Conservation (phyloP, 148 eudicot species). For the Fagopyrum homotropicum region DNA sequence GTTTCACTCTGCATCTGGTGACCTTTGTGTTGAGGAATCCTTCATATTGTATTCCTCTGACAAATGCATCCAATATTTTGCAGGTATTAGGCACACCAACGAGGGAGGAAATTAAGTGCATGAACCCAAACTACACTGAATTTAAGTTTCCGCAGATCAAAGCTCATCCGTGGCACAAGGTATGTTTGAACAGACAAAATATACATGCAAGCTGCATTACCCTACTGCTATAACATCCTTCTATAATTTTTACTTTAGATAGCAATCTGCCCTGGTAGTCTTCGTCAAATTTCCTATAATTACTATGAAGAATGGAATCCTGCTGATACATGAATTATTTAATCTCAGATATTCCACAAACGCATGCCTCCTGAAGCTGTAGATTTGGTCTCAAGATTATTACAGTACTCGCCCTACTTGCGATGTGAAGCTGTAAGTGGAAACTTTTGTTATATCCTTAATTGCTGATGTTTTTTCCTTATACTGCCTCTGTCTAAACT, state of each 20-base stretch:
- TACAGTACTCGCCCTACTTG: slow-evolving; percentile 86
- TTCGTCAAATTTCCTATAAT: neutral
- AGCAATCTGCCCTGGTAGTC: neutral
- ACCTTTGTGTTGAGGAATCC: neutral
- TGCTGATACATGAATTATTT: neutral
- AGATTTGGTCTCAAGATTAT: slow-evolving; percentile 80
- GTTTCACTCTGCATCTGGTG: neutral
- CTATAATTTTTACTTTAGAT: neutral
- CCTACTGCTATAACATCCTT: neutral
- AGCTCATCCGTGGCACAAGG: slow-evolving; percentile 99
- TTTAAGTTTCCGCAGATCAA: slow-evolving; percentile 93
- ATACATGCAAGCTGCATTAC: neutral
- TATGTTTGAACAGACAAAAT: slow-evolving; percentile 15
- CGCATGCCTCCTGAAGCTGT: slow-evolving; percentile 96
- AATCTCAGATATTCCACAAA: slow-evolving; percentile 71
- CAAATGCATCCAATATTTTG: neutral
- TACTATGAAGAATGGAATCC: neutral
- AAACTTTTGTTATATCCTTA: neutral
- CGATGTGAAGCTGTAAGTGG: slow-evolving; percentile 60
- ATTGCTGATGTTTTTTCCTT: neutral
- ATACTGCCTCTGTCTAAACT: neutral
- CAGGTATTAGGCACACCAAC: slow-evolving; percentile 96
- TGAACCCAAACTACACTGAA: slow-evolving; percentile 97
- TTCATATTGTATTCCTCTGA: neutral
- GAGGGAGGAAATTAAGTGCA: slow-evolving; percentile 93